A percentile compares a stretch with the other conserved stretches of the same genome.
These are phyloP conservation scores for Aureobasidium sp. DNA, from an alignment of 2,329 filamentous ascomycete species.

Conservation along the genomic window DNA sequence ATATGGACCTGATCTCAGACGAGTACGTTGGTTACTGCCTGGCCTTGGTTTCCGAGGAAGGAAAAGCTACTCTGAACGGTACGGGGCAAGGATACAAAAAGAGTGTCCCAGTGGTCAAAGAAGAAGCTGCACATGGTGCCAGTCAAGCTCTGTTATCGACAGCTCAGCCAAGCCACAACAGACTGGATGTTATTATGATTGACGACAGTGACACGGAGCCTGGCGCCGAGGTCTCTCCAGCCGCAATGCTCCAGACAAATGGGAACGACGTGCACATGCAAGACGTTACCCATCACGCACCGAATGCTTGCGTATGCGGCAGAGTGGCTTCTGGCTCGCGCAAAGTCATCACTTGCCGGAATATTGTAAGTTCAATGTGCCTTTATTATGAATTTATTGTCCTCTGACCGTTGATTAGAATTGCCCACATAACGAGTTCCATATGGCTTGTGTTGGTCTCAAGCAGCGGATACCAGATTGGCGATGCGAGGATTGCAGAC, in stretches of 20 bases:
- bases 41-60: not conserved
- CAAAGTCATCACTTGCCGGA: slow-evolving; percentile 21
- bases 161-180: not conserved
- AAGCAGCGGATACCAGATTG: slow-evolving; percentile 16
- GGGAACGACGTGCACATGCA: not conserved
- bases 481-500: slow-evolving; percentile 21
- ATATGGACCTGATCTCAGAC: slow-evolving; percentile 26
- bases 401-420: not conserved
- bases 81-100: not conserved
- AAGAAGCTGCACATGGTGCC: not conserved
- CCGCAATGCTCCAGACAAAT: not conserved
- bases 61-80: not conserved
- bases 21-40: slow-evolving; percentile 20
- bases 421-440: slow-evolving; percentile 21
- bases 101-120: not conserved
- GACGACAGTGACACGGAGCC: slow-evolving; percentile 5
- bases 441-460: slow-evolving; percentile 24
- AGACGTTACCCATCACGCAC: not conserved
- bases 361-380: slow-evolving; percentile 18
- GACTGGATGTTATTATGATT: not conserved
- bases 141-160: not conserved
- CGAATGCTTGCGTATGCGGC: slow-evolving; percentile 19
- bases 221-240: slow-evolving; percentile 7
- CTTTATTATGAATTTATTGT: not conserved
- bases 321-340: slow-evolving; percentile 12